A percentile compares a stretch with the other conserved stretches of the same genome.
Conservation (phyloP, 2,329 filamentous ascomycete genomes). For the Leptographium flavum region DNA sequence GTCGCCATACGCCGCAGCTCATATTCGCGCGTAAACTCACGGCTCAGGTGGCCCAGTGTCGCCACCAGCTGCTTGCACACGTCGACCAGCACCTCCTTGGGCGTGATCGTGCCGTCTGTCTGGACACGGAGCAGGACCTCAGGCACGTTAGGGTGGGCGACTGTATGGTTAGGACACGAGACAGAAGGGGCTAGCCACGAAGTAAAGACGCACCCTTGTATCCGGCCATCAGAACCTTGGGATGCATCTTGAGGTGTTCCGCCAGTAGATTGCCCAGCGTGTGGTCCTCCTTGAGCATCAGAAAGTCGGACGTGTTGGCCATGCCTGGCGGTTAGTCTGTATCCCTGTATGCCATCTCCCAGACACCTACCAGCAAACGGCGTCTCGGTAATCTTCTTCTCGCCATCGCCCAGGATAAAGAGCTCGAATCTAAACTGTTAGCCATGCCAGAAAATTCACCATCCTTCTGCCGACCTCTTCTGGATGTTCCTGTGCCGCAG, state of each 20-base stretch:
- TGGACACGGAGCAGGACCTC: slow-evolving; percentile 65
- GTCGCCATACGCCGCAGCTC: slow-evolving; percentile 76
- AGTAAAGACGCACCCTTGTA: slow-evolving; percentile 63
- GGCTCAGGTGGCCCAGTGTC: slow-evolving; percentile 64
- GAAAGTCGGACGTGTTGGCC: slow-evolving; percentile 89
- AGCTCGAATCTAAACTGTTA: slow-evolving; percentile 63
- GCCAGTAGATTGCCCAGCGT: slow-evolving; percentile 84
- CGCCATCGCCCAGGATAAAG: slow-evolving; percentile 72
- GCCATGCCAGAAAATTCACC: neutral
- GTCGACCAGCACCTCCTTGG: slow-evolving; percentile 75
- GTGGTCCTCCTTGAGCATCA: slow-evolving; percentile 93
- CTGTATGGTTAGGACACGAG: slow-evolving; percentile 15
- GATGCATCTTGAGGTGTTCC: slow-evolving; percentile 70
- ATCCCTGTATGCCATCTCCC: neutral
- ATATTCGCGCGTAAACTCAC: slow-evolving; percentile 86
- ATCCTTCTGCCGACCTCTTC: slow-evolving; percentile 15
- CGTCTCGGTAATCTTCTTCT: slow-evolving; percentile 87
- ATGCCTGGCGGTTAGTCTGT: slow-evolving; percentile 44
- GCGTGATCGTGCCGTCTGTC: slow-evolving; percentile 76
- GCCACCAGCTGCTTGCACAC: slow-evolving; percentile 72
- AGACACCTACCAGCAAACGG: slow-evolving; percentile 66
- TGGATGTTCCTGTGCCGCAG: slow-evolving; percentile 24
- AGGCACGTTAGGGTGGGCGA: slow-evolving; percentile 46
- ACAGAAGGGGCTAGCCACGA: no score
- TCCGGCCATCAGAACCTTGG: slow-evolving; percentile 75